Base-by-base conservation (phyloP, 2,329 filamentous ascomycete genomes). In the Microsporum ferrugineum region DNA sequence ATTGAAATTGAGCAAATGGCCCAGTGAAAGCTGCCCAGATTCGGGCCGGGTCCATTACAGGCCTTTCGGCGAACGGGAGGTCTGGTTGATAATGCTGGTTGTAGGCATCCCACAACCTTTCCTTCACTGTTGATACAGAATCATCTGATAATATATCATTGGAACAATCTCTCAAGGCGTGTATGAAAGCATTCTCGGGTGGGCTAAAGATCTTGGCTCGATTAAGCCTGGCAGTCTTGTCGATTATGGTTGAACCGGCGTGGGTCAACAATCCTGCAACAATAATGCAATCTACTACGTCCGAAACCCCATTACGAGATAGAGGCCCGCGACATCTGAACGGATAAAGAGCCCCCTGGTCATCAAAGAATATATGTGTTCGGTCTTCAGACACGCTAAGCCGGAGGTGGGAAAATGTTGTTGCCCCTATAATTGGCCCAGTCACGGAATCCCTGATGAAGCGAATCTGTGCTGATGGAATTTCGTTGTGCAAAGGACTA, bases 251-350 rank as follows among this genome's bases (percentile, higher is more conserved):
- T 8, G 69, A 72, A 8, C 74, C 73, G 3, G 68, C 71, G 47
- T 74, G 68, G 5, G 73, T 66, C n/a, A 76, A 61, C 58, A 65
- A 72, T 0, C 71, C 73, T 2, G 68, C 65, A n/a, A 74, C 69
- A 53, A 75, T 71, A 4, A 67, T 62, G 53, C 67, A 69, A 57
- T 75, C 72, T 12, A 73, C 62, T 7, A 65, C 62, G 59, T 65
- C 66, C 7, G 71, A 71, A n/a, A 62, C 63, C 1, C 34, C 17
- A 59, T 56, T 36, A 2, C 34, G 17, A 59, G 67, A 69, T 7
- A 70, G 59, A 5, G 73, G 73, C 0, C 72, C 73, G 2, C 70
- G 68, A 2, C 72, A 72, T 34, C 69, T 67, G 39, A 67, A 69
- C 7, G 66, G 64, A 39, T 66, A 69, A 6, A 55, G 12, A 27